Evolutionary conservation across 2,329 filamentous ascomycete species (phyloP), one percentile per base, ranked within the genome.

Genomic region (Cladosporium sp.): DNA sequence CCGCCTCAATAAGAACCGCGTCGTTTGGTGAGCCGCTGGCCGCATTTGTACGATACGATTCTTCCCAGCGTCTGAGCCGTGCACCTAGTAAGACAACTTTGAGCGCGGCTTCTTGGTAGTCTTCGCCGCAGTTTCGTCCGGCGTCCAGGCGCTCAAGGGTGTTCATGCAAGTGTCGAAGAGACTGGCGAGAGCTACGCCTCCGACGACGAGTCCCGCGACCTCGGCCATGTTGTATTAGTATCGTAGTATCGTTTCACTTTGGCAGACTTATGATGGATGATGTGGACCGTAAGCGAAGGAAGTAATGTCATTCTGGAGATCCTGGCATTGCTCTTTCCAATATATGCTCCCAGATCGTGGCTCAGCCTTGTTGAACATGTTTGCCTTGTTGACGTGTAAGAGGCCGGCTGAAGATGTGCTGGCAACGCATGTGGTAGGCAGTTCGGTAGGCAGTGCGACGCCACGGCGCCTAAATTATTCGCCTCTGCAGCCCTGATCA

Each of bases 61-160:
- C 30, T 13, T 33, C 35, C 56, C 56, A 58, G 12, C 56, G 50
- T 3, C 33, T 18, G 18, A 58, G 53, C 1, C 53, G 49, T 7
- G 49, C 43, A n/a, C 53, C 32, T 3, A 53, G 45, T 2, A 54
- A 13, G 7, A 35, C 25, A 32, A 58, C 16, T 19, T 52, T 54
- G 4, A 73, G 61, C 38, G 64, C 62, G 38, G 57, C 62, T 18
- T 50, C 58, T 25, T 69, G 55, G 51, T 62, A 72, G 38, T 72
- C 66, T 18, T 43, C 32, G 0, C 60, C 65, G 38, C 70, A 70
- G 30, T 60, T 55, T 0, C 56, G 59, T 16, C 67, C 67, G 1
- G 72, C 57, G 40, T 74, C 67, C 40, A 74, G 53, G 52, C 69
- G 69, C 16, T 67, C 62, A 52, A 75, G 74, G 51, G 64, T 70